Evolutionary conservation across 2,329 filamentous ascomycete species (phyloP), one percentile per base, ranked within the genome.

Genomic region (Colletotrichum tanaceti): DNA sequence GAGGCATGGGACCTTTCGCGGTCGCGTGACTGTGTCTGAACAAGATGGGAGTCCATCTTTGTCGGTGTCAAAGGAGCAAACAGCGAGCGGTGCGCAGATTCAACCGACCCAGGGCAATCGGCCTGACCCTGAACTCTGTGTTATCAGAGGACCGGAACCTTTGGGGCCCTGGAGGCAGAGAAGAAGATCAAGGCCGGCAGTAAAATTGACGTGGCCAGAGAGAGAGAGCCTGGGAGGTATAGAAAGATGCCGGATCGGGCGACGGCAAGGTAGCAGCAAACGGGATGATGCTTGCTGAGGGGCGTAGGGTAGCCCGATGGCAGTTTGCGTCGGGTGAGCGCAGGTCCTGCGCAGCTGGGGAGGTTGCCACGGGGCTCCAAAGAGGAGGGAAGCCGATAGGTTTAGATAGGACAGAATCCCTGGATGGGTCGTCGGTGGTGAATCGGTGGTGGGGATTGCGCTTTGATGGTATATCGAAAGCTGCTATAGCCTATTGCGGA

Each of bases 1-100:
- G 70, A 68, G 28, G 64, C 49, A 20, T 52, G 58, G 18, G 61
- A 54, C 52, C 65, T 64, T 39, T 68, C 65, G n/a, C 70, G 66
- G 44, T 70, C 65, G 39, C 68, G 60, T 20, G 57, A 41, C n/a
- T 65, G 60, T 14, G 16, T 53, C 7, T 35, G 46, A 46, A 39
- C 49, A 35, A 49, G 47, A 16, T 43, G 43, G 28, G 28, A 32
- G 16, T 71, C 68, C 70, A 71, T 71, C 20, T 22, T 32, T 65
- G 58, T 24, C 20, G 18, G 38, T 11, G 35, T 22, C 44, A 61
- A 63, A 49, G 43, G 46, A 63, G 58, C 14, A 13, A 32, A 44
- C 7, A 2, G 39, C 18, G n/a, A 38, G 24, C 24, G 38, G 1
- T 47, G 20, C n/a, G 54, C 22, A 32, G 4, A 44, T 58, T 46